Base-by-base conservation (phyloP, 163 green algal species). In the Volvox carteri region DNA sequence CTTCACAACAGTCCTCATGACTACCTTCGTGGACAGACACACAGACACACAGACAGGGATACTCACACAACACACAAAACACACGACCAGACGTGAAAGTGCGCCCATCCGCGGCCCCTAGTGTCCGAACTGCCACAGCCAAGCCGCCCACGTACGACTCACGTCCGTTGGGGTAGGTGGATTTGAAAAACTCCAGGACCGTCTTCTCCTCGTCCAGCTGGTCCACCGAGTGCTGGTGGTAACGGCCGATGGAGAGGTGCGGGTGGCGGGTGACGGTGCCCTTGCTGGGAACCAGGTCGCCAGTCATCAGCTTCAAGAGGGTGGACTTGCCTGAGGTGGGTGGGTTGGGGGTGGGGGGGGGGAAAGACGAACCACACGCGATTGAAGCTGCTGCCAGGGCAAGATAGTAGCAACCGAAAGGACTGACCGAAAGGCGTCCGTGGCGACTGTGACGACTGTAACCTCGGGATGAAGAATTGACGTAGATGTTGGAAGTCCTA, bases 291-390 rank as follows among this genome's bases (percentile, higher is more conserved):
- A 93, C 93, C 74, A 99, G 90, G 28, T 98, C 95, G 21, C 97
- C 97, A n/a, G 95, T 95, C 96, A 99, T 99, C 73, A 99, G 95
- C 94, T 99, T 99, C 39, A 99, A 93, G 74, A 99, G 93, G 50
- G 97, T 99, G 0, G 96, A 98, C 95, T 99, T 99, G 78, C 96
- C 96, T 44, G 92, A 75, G 41, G 39, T 41, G 54, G 37, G 23
- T 25, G 76, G 23, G 30, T 35, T 16, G 75, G 48, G 33, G 48
- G 75, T 21, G 46, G 50, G n/a, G 48, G 50, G 72, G n/a, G 11
- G 68, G n/a, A 4, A 37, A 37, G 37, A 42, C 28, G 68, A 37
- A 37, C 11, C 6, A 30, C 14, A 7, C 14, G n/a, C 23, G 58
- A 68, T 25, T n/a, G 58, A 30, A 68, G 14, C 11, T 68, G 58